These are phyloP conservation scores for Xylariaceae sp. DNA, from an alignment of 2,329 filamentous ascomycete species.

Conservation along the genomic window DNA sequence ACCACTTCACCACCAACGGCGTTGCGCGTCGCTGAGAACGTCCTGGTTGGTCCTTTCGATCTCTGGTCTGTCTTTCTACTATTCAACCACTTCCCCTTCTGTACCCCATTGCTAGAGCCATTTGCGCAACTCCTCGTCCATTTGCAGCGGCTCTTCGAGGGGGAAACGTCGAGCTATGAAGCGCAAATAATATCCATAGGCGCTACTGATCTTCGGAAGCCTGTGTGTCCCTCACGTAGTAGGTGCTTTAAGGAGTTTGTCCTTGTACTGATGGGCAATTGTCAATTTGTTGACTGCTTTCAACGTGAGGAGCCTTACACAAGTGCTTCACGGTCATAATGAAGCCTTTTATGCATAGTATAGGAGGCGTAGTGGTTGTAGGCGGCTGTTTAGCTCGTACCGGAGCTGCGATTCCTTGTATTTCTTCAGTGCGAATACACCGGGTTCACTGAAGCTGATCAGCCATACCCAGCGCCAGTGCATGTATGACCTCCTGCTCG, in stretches of 20 bases:
- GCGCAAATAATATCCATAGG: conserved; percentile 55
- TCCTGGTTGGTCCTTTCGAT: conserved; percentile 2
- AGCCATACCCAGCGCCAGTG: conserved; percentile 18
- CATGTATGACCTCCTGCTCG: not conserved
- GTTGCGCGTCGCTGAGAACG: not conserved
- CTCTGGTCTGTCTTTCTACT: conserved; percentile 51
- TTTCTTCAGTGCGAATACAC: too few relatives aligned
- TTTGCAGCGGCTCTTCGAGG: conserved; percentile 54
- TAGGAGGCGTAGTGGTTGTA: conserved; percentile 62
- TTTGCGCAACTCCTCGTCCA: conserved; percentile 55
- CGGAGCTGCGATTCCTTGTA: too few relatives aligned
- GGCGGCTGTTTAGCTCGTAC: conserved; percentile 57
- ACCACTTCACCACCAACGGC: not conserved
- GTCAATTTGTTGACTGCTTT: conserved; percentile 63
- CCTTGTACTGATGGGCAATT: conserved; percentile 57
- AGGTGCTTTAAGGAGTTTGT: conserved; percentile 54
- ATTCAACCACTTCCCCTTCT: conserved; percentile 61
- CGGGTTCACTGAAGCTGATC: too few relatives aligned
- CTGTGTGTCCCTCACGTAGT: conserved; percentile 61
- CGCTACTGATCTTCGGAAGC: conserved; percentile 47
- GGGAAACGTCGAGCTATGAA: conserved; percentile 57
- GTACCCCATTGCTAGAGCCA: conserved; percentile 62
- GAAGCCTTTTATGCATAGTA: conserved; percentile 67
- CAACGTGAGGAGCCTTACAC: conserved; percentile 55
- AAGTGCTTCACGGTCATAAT: conserved; percentile 64